Evolutionary conservation across 768 basidiomycete species (phyloP).

Genomic region (Termitomyces sp.): DNA sequence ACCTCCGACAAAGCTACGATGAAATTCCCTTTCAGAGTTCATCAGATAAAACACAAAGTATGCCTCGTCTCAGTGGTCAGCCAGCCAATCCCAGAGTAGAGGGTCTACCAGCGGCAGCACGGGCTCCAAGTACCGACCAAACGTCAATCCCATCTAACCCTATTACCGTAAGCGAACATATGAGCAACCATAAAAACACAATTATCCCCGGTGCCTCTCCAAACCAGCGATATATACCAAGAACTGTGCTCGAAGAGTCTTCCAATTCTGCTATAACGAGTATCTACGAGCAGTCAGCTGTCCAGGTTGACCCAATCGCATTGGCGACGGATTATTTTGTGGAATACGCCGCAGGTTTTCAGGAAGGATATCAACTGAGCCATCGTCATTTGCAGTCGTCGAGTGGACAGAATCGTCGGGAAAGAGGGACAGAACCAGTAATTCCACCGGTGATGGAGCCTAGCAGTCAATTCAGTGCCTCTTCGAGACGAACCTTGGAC

Average conservation of each 20-base stretch:
- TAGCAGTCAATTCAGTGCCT: not conserved
- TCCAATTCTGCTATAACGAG: not conserved
- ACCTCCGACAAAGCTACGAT: conserved; percentile 9
- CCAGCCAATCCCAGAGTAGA: not conserved
- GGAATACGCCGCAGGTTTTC: conserved; percentile 20
- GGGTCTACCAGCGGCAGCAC: not conserved
- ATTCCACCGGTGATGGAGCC: not conserved
- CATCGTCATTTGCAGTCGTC: not conserved
- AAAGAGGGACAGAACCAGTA: not conserved
- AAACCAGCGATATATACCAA: conserved; percentile 23
- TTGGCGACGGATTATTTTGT: conserved; percentile 17
- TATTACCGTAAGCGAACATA: not conserved
- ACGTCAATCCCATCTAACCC: not conserved
- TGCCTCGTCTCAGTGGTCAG: not conserved
- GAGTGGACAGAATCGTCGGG: not conserved
- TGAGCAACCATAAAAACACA: conserved; percentile 17
- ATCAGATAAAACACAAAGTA: not conserved
- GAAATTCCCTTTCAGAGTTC: not conserved
- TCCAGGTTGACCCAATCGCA: conserved; percentile 16
- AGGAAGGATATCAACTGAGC: conserved; percentile 16
- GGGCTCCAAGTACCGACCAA: not conserved
- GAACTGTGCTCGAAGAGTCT: conserved; percentile 1
- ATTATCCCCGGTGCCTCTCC: conserved; percentile 26
- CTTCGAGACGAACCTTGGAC: not conserved
- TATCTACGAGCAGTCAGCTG: not conserved